A percentile compares a stretch with the other conserved stretches of the same genome.
These are phyloP conservation scores for Fusarium papillatum DNA, from an alignment of 2,329 filamentous ascomycete species.

Conservation along the genomic window DNA sequence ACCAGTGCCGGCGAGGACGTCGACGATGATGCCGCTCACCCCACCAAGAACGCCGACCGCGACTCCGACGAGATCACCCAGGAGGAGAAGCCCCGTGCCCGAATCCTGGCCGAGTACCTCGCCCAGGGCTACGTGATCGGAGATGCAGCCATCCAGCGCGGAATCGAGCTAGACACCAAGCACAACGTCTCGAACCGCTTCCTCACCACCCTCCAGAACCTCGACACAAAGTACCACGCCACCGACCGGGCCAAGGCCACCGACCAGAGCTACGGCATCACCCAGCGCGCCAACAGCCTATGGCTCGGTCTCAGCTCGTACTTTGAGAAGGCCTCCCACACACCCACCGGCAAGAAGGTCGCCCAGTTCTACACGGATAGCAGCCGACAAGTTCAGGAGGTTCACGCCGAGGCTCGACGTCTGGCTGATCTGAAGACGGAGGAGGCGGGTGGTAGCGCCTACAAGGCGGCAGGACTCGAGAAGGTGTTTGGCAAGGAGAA, in stretches of 20 bases:
- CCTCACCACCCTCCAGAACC: conserved; percentile 78
- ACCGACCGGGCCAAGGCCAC: conserved; percentile 87
- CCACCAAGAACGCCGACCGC: conserved; percentile 67
- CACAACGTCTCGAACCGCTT: conserved; percentile 90
- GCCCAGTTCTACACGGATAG: conserved; percentile 89
- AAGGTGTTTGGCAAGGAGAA: conserved; percentile 69
- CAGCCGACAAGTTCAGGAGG: conserved; percentile 92
- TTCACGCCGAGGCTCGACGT: conserved; percentile 90
- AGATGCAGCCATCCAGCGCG: conserved; percentile 80
- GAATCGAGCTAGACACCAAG: conserved; percentile 89
- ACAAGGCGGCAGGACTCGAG: conserved; percentile 71
- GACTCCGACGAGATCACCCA: conserved; percentile 83
- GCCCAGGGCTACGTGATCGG: conserved; percentile 93
- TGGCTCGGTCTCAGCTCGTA: conserved; percentile 82
- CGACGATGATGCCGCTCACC: conserved; percentile 71
- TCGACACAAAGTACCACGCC: conserved; percentile 90
- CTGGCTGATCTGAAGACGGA: conserved; percentile 89
- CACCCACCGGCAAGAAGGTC: conserved; percentile 89
- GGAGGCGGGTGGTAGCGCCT: conserved; percentile 69
- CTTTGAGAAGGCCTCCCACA: conserved; percentile 93
- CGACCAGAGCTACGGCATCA: conserved; percentile 88
- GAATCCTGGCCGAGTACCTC: conserved; percentile 96
- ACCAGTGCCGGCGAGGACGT: conserved; percentile 76
- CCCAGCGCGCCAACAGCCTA: conserved; percentile 76
- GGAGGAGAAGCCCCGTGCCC: conserved; percentile 95